Evolutionary conservation across 2,329 filamentous ascomycete genomes (phyloP), one percentile per base, ranked within the genome.

Genomic region (Cercospora citrullina): DNA sequence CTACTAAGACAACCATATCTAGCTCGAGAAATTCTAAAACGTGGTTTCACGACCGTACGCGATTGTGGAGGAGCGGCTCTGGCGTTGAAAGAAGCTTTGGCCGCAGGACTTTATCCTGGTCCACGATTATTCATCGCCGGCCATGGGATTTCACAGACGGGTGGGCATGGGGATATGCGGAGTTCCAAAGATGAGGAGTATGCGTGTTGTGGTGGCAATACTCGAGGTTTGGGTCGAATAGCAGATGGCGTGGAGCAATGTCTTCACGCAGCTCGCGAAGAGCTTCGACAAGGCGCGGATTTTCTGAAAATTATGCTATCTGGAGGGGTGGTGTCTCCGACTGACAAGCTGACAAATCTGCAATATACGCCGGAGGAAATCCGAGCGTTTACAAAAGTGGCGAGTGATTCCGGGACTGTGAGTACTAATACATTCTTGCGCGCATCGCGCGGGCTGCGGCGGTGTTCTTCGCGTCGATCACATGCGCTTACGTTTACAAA

Each of bases 251-350:
- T 87, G 0, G 79, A 85, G 0, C 84, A 85, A 55, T 88, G 86
- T 69, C 78, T 86, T 51, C 81, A 81, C 21, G 83, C 79, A 7
- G 81, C 83, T 0, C 80, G 87, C 2, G 85, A 87, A 62, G 83
- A 88, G 73, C 75, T 89, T 0, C 80, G 87, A 2, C 80, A 77
- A 8, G 87, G 87, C 1, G 84, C 85, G 0, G 85, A 89, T 72
- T 88, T 89, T 71, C 83, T 89, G 75, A 89, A 89, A 75, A 86
- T 89, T 69, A 88, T 88, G 86, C 80, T 80, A 0, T 82, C 82
- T 5, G 87, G 87, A 1, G 87, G 87, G 8, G 86, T 89, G 1
- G 81, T 84, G 0, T 85, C 81, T 10, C 85, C 85, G 0, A 87
- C 85, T 0, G 87, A 89, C 72, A 78, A 77, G 45, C 77, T 89